Evolutionary conservation across 495 filamentous ascomycete genomes (phyloP).

Genomic region (Mycothermus thermophilus): DNA sequence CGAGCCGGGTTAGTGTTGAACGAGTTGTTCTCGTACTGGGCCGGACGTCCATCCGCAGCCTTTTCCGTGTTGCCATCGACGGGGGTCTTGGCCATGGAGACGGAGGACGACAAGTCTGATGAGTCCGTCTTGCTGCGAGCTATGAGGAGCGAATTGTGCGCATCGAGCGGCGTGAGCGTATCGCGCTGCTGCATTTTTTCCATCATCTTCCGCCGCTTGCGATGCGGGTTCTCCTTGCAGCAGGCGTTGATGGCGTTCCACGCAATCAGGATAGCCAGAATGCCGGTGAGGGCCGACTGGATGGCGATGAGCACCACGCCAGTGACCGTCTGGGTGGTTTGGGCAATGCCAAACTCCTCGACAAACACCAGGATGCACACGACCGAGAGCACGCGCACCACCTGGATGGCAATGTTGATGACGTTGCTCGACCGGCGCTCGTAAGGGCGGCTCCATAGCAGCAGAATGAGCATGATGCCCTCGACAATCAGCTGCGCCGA

Average conservation of each 20-base stretch:
- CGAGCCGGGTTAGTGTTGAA: conserved; percentile 3
- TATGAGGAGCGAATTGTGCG: conserved; percentile 80
- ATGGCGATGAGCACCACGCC: conserved; percentile 82
- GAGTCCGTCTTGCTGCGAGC: conserved; percentile 19
- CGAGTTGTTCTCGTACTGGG: conserved; percentile 10
- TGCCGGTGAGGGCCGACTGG: conserved; percentile 69
- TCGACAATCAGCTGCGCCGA: conserved; percentile 71
- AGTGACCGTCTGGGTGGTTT: conserved; percentile 87
- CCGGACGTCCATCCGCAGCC: conserved; percentile 2
- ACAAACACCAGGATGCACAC: conserved; percentile 87
- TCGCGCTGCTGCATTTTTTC: conserved; percentile 79
- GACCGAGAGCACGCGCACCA: conserved; percentile 86
- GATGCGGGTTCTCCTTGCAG: conserved; percentile 80
- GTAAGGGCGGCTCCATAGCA: conserved; percentile 78
- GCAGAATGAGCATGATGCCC: conserved; percentile 48
- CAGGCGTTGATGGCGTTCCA: conserved; percentile 76
- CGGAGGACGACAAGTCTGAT: conserved; percentile 13
- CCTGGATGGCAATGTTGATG: conserved; percentile 87
- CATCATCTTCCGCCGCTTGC: conserved; percentile 68
- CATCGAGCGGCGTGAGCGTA: conserved; percentile 76
- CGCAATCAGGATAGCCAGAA: conserved; percentile 77
- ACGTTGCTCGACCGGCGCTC: conserved; percentile 73
- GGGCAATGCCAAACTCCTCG: conserved; percentile 75
- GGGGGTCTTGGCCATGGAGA: conserved; percentile 20
- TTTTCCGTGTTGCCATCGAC: conserved; percentile 12